These are phyloP conservation scores for Microbotryum violaceum DNA, from an alignment of 1,284 basidiomycete genomes.

Conservation along the genomic window DNA sequence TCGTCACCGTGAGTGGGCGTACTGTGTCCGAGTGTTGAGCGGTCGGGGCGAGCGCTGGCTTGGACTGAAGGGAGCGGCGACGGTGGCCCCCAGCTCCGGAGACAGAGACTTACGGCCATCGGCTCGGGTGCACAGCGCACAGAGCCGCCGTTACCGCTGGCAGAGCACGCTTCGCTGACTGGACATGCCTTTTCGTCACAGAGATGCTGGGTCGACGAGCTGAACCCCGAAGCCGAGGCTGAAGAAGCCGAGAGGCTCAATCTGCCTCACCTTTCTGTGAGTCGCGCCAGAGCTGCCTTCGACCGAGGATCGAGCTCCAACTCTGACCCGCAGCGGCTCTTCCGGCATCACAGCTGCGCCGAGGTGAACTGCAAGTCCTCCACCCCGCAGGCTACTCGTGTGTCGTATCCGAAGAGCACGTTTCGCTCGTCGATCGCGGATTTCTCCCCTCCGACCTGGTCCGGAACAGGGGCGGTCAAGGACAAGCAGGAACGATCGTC, in stretches of 20 bases:
- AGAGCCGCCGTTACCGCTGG: too few species aligned
- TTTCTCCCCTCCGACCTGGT: constrained; percentile 73
- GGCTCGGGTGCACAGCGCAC: too few species aligned
- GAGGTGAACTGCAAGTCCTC: constrained; percentile 54
- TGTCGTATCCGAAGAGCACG: constrained; percentile 44
- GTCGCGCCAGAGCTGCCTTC: not conserved
- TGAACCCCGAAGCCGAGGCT: constrained; percentile 15
- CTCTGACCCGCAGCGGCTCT: not conserved
- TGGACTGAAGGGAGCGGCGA: too few species aligned
- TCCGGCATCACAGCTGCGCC: constrained; percentile 8
- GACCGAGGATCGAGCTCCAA: too few species aligned
- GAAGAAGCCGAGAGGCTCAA: constrained; percentile 15
- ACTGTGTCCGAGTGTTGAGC: too few species aligned
- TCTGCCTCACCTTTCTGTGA: constrained; percentile 20
- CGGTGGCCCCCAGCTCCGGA: too few species aligned
- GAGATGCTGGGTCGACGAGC: constrained; percentile 32
- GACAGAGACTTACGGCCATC: too few species aligned
- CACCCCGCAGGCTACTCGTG: constrained; percentile 35
- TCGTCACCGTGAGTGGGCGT: constrained; percentile 18
- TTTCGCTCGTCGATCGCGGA: constrained; percentile 62
- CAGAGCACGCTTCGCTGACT: too few species aligned
- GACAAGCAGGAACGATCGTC: constrained; percentile 68
- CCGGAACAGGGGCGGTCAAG: constrained; percentile 66
- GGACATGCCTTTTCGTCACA: not conserved
- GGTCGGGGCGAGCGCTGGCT: too few species aligned